A percentile compares a stretch with the other conserved stretches of the same genome.
Evolutionary conservation across 2,329 filamentous ascomycete genomes (phyloP).

Genomic region (Phialophora chinensis): DNA sequence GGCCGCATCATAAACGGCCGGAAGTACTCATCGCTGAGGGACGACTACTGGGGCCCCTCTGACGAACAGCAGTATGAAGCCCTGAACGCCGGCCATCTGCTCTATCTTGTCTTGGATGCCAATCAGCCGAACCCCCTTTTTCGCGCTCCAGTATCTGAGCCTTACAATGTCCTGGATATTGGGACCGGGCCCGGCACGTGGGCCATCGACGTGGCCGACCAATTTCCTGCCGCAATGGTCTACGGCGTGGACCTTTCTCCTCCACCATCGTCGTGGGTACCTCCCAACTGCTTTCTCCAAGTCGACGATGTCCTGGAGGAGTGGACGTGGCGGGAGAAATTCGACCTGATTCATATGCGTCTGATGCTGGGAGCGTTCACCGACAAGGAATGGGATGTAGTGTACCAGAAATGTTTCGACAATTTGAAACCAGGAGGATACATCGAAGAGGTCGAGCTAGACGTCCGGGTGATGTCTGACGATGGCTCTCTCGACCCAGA

Average conservation of each 20-base stretch:
- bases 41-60: constrained; percentile 32
- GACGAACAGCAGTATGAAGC: constrained; percentile 40
- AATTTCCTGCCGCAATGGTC: constrained; percentile 33
- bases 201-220: constrained; percentile 39
- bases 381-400: constrained; percentile 14
- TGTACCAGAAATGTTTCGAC: constrained; percentile 35
- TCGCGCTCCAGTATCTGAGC: constrained; percentile 27
- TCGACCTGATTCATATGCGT: constrained; percentile 37
- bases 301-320: constrained; percentile 35
- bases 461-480: constrained; percentile 34
- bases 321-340: constrained; percentile 35
- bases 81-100: constrained; percentile 39
- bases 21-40: constrained; percentile 39
- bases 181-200: constrained; percentile 40
- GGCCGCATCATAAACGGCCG: constrained; percentile 41
- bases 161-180: constrained; percentile 38
- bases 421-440: constrained; percentile 35
- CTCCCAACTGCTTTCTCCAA: constrained; percentile 40
- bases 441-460: constrained; percentile 35
- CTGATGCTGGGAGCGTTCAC: constrained; percentile 38
- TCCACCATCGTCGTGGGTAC: constrained; percentile 33
- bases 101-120: constrained; percentile 35
- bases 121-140: constrained; percentile 35
- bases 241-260: constrained; percentile 41
- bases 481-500: constrained; percentile 32